Evolutionary conservation across 192 early-diverging fungal genomes (phyloP).

Genomic region (Podila verticillata): DNA sequence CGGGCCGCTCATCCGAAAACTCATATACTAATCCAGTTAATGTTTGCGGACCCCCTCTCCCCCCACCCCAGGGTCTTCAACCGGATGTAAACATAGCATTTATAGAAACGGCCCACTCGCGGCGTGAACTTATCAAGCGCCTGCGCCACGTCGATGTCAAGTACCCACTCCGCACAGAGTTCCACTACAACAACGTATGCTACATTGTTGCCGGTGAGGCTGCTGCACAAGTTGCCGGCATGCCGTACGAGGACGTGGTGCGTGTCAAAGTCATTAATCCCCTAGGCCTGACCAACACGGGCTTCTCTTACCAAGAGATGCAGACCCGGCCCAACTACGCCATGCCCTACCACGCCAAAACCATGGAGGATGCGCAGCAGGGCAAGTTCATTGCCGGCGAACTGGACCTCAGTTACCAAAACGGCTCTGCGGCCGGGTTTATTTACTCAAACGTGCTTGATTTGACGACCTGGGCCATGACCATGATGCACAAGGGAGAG

Average conservation of each 20-base stretch:
- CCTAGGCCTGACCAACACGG: not conserved
- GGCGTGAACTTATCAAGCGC: constrained; percentile 6
- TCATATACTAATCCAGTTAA: too few relatives aligned
- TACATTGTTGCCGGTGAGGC: constrained; percentile 9
- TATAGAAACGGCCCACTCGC: not conserved
- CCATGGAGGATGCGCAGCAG: not conserved
- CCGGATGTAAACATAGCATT: not conserved
- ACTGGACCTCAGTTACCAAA: not conserved
- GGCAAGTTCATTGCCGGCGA: constrained; percentile 8
- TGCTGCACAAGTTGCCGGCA: constrained; percentile 3
- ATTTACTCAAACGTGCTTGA: constrained; percentile 12
- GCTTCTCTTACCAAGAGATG: constrained; percentile 3
- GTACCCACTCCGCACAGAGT: not conserved
- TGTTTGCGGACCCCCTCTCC: not conserved
- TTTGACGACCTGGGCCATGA: not conserved
- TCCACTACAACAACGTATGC: not conserved
- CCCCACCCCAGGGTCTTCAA: not conserved
- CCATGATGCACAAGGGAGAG: constrained; percentile 3
- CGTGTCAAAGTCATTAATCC: not conserved
- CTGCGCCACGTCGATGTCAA: not conserved
- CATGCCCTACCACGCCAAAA: not conserved
- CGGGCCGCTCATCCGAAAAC: too few relatives aligned
- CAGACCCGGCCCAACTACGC: not conserved
- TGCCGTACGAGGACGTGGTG: constrained; percentile 5
- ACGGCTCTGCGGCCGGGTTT: not conserved